Conservation (phyloP, 176 grass and related monocot genomes). For the Aegilops tauschii region DNA sequence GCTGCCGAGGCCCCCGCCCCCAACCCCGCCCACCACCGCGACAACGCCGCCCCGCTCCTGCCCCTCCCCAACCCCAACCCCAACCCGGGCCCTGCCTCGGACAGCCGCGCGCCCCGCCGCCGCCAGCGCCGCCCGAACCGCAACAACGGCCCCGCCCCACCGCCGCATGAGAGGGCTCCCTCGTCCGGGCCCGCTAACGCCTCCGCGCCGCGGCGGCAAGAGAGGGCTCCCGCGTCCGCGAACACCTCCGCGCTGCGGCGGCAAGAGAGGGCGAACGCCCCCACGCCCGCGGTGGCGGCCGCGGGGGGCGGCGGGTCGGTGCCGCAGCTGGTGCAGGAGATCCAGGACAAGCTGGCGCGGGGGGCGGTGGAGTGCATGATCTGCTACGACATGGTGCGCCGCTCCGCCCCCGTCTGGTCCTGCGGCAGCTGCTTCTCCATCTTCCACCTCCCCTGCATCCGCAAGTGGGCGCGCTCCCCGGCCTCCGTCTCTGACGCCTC, state of each 20-base stretch:
- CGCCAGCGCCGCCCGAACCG: constrained; percentile 33
- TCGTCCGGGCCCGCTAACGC: not conserved
- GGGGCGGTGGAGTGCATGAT: constrained; percentile 98
- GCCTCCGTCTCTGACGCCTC: constrained; percentile 58
- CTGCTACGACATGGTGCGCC: constrained; percentile 96
- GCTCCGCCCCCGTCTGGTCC: constrained; percentile 83
- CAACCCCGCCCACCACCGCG: not conserved
- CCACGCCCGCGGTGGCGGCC: too few relatives aligned
- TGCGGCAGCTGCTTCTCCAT: constrained; percentile 94
- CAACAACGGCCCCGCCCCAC: not conserved
- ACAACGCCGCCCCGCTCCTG: constrained; percentile 3
- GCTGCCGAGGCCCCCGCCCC: not conserved
- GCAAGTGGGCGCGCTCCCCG: constrained; percentile 93
- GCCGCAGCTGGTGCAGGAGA: constrained; percentile 97
- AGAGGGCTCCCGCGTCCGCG: not conserved
- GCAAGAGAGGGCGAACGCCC: too few relatives aligned
- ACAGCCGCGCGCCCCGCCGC: not conserved
- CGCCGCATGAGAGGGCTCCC: not conserved
- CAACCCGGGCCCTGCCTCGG: constrained; percentile 10
- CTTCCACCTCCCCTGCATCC: constrained; percentile 90
- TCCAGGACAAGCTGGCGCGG: constrained; percentile 76
- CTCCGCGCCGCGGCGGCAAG: not conserved
- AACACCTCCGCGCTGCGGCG: not conserved
- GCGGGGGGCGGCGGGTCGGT: constrained; percentile 13
- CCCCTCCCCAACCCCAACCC: constrained; percentile 10